These are phyloP conservation scores for Aureobasidium lini DNA, from an alignment of 2,329 filamentous ascomycete species.

Conservation along the genomic window DNA sequence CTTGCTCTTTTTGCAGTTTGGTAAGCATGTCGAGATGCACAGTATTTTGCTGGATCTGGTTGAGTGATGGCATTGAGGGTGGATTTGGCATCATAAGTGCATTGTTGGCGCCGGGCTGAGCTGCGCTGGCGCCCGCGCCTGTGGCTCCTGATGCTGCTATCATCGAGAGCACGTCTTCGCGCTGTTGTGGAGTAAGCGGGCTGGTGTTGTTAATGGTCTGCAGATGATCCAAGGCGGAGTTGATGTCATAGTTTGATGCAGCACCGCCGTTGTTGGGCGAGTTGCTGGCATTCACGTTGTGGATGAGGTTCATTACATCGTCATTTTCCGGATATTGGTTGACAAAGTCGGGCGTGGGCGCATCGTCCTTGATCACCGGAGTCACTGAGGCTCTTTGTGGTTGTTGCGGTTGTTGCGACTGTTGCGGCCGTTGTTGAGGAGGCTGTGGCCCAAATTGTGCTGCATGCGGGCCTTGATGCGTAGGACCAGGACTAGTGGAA, in stretches of 20 bases:
- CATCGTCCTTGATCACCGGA: constrained; percentile 35
- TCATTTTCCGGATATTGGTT: constrained; percentile 34
- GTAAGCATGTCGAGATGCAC: constrained; percentile 72
- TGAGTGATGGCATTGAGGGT: constrained; percentile 49
- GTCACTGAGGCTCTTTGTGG: constrained; percentile 19
- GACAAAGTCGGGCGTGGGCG: constrained; percentile 29
- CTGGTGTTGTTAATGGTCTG: constrained; percentile 35
- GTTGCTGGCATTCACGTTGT: constrained; percentile 34
- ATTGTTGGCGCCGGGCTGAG: constrained; percentile 39
- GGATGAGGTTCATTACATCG: constrained; percentile 46
- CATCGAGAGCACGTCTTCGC: constrained; percentile 40
- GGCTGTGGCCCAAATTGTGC: background rate
- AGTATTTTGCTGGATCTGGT: constrained; percentile 60
- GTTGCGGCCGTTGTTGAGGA: background rate
- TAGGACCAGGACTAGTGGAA: constrained; percentile 11
- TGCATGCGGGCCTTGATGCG: constrained; percentile 2
- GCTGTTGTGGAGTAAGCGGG: constrained; percentile 41
- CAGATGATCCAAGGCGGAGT: constrained; percentile 40
- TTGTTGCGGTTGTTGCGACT: background rate
- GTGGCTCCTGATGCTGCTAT: constrained; percentile 35
- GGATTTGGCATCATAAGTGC: constrained; percentile 50
- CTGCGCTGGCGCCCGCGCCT: background rate
- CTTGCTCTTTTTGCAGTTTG: constrained; percentile 71
- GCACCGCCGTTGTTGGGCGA: constrained; percentile 25
- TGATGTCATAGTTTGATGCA: constrained; percentile 33